Evolutionary conservation across 179 eudicot genomes (phyloP), one percentile per base, ranked within the genome.

Genomic region (Kewa caespitosa): DNA sequence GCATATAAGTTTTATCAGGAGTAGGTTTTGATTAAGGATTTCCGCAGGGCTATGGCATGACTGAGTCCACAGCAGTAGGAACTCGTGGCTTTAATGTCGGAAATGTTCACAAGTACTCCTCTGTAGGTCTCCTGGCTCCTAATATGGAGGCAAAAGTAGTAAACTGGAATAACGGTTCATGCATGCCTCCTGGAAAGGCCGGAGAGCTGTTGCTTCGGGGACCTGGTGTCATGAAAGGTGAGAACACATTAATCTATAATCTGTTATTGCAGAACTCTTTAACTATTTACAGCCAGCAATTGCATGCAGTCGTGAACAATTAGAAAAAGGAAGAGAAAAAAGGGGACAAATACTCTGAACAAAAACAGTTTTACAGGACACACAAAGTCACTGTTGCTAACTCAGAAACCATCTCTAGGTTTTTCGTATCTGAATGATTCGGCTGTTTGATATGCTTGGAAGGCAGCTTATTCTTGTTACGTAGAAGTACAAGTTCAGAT

Each of bases 1-100:
- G 63, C 1, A 28, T 8, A 25, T 42, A 36, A 31, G 48, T 17
- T 46, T 0, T 41, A 9, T 48, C 14, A 38, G 22, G 50, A 73
- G 25, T 57, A 55, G 75, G 38, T 57, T 41, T 14, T n/a, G 25
- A 28, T 37, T 10, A 23, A 36, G 23, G 43, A 55, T 52, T 38
- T 48, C n/a, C 80, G 55, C 83, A 92, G 99, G 99, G 99, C 38
- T 95, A 95, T 84, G 99, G 99, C 74, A 85, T 95, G 97, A 95
- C 97, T 12, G 99, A 95, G 82, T 79, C 97, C 61, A 84, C 97
- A 38, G 99, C 97, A 37, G 85, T 95, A 12, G 99, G 90, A 67
- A 86, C 92, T 68, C 97, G 99, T 12, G 97, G 97, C 18, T 86
- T 88, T 76, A 95, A 95, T 74, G 79, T 76, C 1, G 72, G 74